Conservation (phyloP, 1,284 basidiomycete genomes). For the Ganoderma meredithae region DNA sequence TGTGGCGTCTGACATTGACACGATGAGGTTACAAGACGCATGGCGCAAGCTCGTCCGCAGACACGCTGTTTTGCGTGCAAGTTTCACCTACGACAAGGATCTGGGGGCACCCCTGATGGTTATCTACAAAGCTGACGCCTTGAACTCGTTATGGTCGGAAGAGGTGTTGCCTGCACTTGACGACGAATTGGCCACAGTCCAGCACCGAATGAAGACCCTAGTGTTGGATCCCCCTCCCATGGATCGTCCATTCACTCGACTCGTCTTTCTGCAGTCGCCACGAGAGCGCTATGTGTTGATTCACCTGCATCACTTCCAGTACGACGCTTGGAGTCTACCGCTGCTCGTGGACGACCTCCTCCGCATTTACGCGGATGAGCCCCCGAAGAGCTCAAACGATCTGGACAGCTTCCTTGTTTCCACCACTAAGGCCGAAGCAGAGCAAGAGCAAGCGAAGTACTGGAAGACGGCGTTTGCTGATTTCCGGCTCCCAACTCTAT, state of each 20-base stretch:
- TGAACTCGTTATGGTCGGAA: slow-evolving; percentile 33
- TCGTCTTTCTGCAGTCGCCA: slow-evolving; percentile 42
- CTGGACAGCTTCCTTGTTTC: slow-evolving; percentile 44
- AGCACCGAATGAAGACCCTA: slow-evolving; percentile 43
- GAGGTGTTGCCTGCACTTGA: slow-evolving; percentile 33
- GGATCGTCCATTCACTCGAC: slow-evolving; percentile 44
- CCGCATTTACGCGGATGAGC: slow-evolving; percentile 43
- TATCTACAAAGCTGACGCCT: slow-evolving; percentile 43
- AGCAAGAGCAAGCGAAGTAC: slow-evolving; percentile 47
- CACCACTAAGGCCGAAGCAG: slow-evolving; percentile 33
- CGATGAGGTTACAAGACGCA: slow-evolving; percentile 41
- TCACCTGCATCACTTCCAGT: slow-evolving; percentile 59
- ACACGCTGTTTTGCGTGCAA: slow-evolving; percentile 53
- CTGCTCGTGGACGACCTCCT: slow-evolving; percentile 52
- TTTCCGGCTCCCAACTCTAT: slow-evolving; percentile 35
- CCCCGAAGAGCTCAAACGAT: slow-evolving; percentile 41
- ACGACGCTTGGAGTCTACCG: slow-evolving; percentile 57
- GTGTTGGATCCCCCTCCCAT: slow-evolving; percentile 46
- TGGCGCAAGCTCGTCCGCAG: slow-evolving; percentile 48
- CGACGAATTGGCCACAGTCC: slow-evolving; percentile 32
- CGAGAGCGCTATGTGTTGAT: slow-evolving; percentile 47
- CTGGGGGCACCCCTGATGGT: slow-evolving; percentile 45
- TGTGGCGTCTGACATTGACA: slow-evolving; percentile 43
- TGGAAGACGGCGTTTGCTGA: slow-evolving; percentile 50
- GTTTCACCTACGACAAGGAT: slow-evolving; percentile 44